Evolutionary conservation across 2,329 filamentous ascomycete species (phyloP), one percentile per base, ranked within the genome.

Genomic region (Aspergillus sojae): DNA sequence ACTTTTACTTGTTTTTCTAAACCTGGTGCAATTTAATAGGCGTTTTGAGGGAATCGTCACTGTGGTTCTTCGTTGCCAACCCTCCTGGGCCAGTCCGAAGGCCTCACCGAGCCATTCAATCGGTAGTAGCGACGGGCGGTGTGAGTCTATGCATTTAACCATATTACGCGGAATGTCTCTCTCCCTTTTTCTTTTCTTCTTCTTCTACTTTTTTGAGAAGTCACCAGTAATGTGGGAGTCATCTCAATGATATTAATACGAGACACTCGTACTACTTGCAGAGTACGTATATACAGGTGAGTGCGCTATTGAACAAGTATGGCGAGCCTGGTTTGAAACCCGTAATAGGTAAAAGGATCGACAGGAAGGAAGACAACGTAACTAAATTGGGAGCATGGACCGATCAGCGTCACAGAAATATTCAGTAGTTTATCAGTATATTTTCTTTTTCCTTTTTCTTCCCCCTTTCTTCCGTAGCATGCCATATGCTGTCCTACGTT

Each of bases 21-120:
- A 65, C 61, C 64, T 63, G 58, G 67, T 62, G 41, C 54, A 64
- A 54, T 64, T 46, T 63, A 67, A 32, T 48, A 57, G 65, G 64
- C 60, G 66, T 65, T 64, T 63, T 58, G 55, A 63, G 60, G 67
- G 60, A 60, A 36, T 36, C 21, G 14, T 55, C 26, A 55, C 32
- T 55, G 30, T 55, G 30, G 30, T 55, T 14, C 41, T 39, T 26
- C 23, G 23, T 26, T 26, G 23, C 23, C 23, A 26, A 26, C 23
- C 23, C 23, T 26, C 23, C 23, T 26, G 23, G 23, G 23, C 23
- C 23, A 23, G 23, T 23, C 23, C 23, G 23, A 23, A 23, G 23
- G 23, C 23, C 23, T 23, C 3, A 23, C 23, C 23, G 23, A 23
- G 23, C 23, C 23, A 23, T 23, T 23, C 23, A 23, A 23, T 23